Evolutionary conservation across 202 grass and related monocot species (phyloP).

Genomic region (Musa balbisiana): DNA sequence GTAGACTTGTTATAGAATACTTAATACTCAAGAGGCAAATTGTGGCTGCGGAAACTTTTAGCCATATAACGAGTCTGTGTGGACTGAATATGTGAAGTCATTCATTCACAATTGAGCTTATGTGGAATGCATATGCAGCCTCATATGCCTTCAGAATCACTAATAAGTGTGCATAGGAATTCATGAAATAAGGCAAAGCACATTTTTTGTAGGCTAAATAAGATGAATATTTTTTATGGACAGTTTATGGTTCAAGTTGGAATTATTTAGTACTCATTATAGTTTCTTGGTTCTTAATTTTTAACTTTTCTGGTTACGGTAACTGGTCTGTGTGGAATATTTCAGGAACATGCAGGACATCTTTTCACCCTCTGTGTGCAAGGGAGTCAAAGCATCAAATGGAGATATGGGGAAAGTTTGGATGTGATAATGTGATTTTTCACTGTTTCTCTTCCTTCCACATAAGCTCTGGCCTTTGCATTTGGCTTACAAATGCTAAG

Average conservation of each 20-base stretch:
- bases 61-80: too few species aligned
- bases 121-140: too few species aligned
- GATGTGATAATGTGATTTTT: constrained; percentile 63
- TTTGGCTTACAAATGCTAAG: neutral
- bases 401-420: constrained; percentile 97
- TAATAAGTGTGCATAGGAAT: too few species aligned
- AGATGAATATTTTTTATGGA: neutral
- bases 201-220: neutral
- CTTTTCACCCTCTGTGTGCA: constrained; percentile 96
- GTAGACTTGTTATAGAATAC: too few species aligned
- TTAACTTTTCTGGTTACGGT: neutral
- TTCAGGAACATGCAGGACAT: constrained; percentile 82
- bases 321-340: constrained; percentile 18
- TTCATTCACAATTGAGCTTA: too few species aligned
- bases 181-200: too few species aligned
- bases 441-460: constrained; percentile 22
- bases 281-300: constrained; percentile 10
- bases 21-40: too few species aligned
- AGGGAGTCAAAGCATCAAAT: constrained; percentile 87
- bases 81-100: too few species aligned
- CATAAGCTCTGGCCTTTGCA: constrained; percentile 20
- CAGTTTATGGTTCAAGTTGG: too few species aligned
- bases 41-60: too few species aligned
- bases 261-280: too few species aligned
- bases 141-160: too few species aligned